phyloP scores from a whole-genome alignment of 2,329 filamentous ascomycete genomes.

The Moelleriella libera region DNA sequence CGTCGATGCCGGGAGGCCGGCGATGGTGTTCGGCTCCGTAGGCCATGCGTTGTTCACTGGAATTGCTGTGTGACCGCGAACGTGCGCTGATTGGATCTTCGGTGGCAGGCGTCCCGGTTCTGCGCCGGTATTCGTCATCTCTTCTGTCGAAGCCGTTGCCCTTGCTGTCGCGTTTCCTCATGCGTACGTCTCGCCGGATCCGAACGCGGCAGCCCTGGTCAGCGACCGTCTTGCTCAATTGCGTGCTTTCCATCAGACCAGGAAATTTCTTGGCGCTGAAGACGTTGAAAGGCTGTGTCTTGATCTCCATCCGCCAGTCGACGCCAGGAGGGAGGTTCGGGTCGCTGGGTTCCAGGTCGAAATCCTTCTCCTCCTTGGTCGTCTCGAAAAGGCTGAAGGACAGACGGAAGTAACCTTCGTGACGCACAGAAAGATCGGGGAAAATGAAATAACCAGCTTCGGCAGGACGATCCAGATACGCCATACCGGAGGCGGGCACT shows the following conservation, averaged over 20 bases:
- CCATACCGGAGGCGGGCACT: conserved; percentile 89
- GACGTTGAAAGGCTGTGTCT: conserved; percentile 75
- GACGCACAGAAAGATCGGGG: conserved; percentile 86
- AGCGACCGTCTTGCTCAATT: conserved; percentile 76
- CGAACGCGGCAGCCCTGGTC: conserved; percentile 95
- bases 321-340: conserved; percentile 40
- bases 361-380: conserved; percentile 71
- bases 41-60: conserved; percentile 32
- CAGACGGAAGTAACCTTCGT: conserved; percentile 86
- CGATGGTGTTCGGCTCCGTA: conserved; percentile 26
- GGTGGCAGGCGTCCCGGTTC: conserved; percentile 19
- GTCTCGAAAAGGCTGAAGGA: conserved; percentile 91
- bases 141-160: conserved; percentile 40
- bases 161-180: conserved; percentile 73
- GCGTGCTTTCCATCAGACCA: conserved; percentile 78
- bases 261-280: conserved; percentile 98
- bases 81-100: conserved; percentile 23
- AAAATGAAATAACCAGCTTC: conserved; percentile 91
- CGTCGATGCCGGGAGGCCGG: conserved; percentile 33
- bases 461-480: conserved; percentile 77
- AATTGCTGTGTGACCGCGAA: conserved; percentile 46
- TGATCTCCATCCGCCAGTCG: conserved; percentile 79
- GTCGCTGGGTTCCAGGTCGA: conserved; percentile 40
- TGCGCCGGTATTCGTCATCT: conserved; percentile 45
- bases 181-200: conserved; percentile 84